Base-by-base conservation (phyloP, 2,329 filamentous ascomycete genomes). In the Nemania sp. region DNA sequence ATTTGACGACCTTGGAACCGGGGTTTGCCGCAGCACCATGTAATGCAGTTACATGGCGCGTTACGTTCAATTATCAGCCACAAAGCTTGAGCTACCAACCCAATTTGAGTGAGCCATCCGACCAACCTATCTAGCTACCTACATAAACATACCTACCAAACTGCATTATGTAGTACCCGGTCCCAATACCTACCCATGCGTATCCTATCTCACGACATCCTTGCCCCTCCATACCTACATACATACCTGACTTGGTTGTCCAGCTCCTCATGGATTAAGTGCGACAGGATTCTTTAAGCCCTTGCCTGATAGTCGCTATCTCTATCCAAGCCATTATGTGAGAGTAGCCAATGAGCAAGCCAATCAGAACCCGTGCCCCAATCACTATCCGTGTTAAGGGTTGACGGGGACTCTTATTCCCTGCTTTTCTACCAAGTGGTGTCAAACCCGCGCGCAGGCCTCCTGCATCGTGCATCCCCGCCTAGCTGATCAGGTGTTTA, bases 1-100 rank as follows among this genome's bases (percentile, higher is more conserved):
- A 49, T 11, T 24, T 43, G 41, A 45, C 41, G 47, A 29, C n/a
- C 51, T n/a, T 26, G 41, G 60, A 54, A 29, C n/a, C 51, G 27
- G 38, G 41, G 60, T 22, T 35, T 38, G n/a, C 20, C 43, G 45
- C 41, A 38, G 20, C 24, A 41, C 32, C 20, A 49, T 49, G 45
- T 18, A n/a, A 26, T 53, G 53, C 43, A 43, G 52, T 22, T 24
- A 29, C 18, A 29, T 22, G 8, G 45, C 45, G n/a, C 22, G 45
- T 18, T 41, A 41, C 8, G 13, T 51, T 13, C n/a, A 24, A 13
- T 5, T 26, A 24, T 18, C 52, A 65, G 61, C 66, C 66, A 65
- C 65, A 64, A 65, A 68, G 66, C 66, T 68, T 68, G 52, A 59
- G 38, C 47, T 54, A 64, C 59, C 64, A 47, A 41, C 38, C 11